Conservation (phyloP, 75 land plant genomes). For the Pinus albicaulis region DNA sequence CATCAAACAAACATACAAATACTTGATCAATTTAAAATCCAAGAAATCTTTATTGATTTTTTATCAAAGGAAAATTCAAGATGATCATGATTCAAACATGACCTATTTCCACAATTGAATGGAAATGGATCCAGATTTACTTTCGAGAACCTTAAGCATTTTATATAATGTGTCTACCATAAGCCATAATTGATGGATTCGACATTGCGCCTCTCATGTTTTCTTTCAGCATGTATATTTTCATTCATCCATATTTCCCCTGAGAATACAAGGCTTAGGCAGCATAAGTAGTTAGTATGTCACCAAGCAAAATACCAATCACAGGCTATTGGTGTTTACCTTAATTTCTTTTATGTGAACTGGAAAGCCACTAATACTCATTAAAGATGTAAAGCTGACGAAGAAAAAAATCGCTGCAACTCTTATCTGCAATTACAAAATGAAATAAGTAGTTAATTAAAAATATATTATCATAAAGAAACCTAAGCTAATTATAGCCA, state of each 20-base stretch:
- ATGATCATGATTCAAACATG: no score
- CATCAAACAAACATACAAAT: no score
- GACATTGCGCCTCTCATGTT: no score
- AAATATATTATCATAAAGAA: background rate
- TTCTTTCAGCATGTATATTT: background rate
- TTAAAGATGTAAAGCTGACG: slow-evolving; percentile 55
- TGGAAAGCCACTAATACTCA: slow-evolving; percentile 73
- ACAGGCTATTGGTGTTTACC: slow-evolving; percentile 28
- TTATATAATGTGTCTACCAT: background rate
- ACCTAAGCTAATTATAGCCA: background rate
- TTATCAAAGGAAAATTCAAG: no score
- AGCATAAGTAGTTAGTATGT: background rate
- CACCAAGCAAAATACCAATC: background rate
- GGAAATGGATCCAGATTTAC: no score
- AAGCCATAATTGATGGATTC: background rate
- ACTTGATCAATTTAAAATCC: no score
- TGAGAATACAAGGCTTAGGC: background rate
- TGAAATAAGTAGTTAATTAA: background rate
- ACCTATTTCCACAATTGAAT: no score
- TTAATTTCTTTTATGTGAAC: slow-evolving; percentile 72
- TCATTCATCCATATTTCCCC: background rate
- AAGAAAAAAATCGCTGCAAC: slow-evolving; percentile 72
- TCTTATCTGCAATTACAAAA: slow-evolving; percentile 51
- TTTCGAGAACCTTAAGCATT: no score
- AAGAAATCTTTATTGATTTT: no score